Conservation (phyloP, 345 rosid genomes). For the Linum lewisii region DNA sequence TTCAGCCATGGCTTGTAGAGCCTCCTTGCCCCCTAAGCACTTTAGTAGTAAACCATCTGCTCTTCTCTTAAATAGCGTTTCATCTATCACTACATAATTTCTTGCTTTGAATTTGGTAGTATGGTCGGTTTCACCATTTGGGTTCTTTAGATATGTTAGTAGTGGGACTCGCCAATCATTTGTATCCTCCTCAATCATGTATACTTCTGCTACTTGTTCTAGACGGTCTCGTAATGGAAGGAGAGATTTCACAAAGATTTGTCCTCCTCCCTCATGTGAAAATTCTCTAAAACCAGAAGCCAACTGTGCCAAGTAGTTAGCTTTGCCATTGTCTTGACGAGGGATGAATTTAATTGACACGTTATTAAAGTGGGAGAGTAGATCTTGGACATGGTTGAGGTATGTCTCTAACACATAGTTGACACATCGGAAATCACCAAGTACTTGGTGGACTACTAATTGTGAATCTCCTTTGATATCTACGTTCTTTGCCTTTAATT, state of each 20-base stretch:
- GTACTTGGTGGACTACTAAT: too few relatives aligned
- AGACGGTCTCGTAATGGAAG: neutral
- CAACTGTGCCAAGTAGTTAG: neutral
- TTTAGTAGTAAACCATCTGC: neutral
- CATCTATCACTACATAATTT: neutral
- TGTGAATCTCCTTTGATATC: too few relatives aligned
- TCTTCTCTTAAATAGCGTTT: neutral
- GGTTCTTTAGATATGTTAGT: neutral
- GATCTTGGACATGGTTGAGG: neutral
- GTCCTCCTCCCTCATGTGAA: neutral
- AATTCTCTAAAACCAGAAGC: neutral
- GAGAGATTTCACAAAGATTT: neutral
- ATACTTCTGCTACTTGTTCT: neutral
- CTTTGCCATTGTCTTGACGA: neutral
- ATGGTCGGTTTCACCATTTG: neutral
- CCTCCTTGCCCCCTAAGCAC: neutral
- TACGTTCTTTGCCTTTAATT: neutral
- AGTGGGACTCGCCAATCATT: neutral
- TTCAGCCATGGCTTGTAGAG: neutral
- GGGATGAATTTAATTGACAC: neutral
- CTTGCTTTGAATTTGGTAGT: neutral
- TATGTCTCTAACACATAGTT: neutral
- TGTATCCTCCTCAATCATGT: neutral
- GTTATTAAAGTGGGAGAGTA: neutral
- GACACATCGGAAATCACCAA: neutral